Conservation (phyloP, 495 filamentous ascomycete genomes). For the Penicillium desertorum region DNA sequence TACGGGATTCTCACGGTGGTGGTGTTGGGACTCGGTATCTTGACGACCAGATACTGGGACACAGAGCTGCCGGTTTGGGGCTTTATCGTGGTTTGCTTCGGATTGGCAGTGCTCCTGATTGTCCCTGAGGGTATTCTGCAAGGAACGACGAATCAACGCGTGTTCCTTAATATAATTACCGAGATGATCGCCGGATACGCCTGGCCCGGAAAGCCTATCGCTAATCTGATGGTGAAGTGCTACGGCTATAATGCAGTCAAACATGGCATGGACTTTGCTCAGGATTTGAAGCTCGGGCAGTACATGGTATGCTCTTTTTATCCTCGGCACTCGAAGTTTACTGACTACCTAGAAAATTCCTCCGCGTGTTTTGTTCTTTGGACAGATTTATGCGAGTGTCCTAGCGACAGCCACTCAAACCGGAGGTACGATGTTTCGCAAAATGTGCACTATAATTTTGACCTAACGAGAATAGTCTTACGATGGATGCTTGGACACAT, state of each 20-base stretch:
- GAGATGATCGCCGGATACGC: conserved; percentile 75
- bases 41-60: conserved; percentile 46
- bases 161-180: conserved; percentile 69
- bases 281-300: conserved; percentile 52
- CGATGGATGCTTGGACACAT: conserved; percentile 53
- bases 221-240: conserved; percentile 84
- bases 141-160: conserved; percentile 67
- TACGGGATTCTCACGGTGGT: conserved; percentile 70
- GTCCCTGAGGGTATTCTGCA: conserved; percentile 83
- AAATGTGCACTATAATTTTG: not conserved
- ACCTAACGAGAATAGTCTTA: conserved; percentile 33
- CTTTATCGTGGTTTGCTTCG: conserved; percentile 64
- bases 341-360: conserved; percentile 45
- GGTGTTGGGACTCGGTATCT: conserved; percentile 63
- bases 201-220: conserved; percentile 77
- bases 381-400: conserved; percentile 49
- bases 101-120: conserved; percentile 64
- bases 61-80: conserved; percentile 81
- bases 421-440: conserved; percentile 15
- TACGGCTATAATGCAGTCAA: conserved; percentile 61
- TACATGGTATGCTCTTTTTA: conserved; percentile 40
- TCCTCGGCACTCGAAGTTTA: not conserved
- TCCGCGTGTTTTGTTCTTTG: conserved; percentile 50
- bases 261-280: conserved; percentile 50
- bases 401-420: conserved; percentile 40